A percentile compares a stretch with the other conserved stretches of the same genome.
These are phyloP conservation scores for Termitomyces sp. DNA, from an alignment of 768 basidiomycete genomes.

Conservation along the genomic window DNA sequence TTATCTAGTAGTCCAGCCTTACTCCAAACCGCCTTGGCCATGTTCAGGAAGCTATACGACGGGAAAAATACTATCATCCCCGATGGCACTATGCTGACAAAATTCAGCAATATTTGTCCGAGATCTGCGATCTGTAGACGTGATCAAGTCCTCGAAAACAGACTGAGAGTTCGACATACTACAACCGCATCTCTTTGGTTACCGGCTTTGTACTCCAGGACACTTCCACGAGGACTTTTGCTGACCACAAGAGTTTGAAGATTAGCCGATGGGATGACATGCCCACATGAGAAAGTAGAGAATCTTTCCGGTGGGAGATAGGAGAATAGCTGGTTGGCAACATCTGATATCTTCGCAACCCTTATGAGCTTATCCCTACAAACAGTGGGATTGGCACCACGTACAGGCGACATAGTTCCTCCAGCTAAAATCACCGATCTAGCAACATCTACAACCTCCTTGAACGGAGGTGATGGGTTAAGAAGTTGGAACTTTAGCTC, in stretches of 20 bases:
- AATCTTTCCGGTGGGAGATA: constrained; percentile 54
- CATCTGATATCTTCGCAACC: constrained; percentile 70
- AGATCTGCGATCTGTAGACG: constrained; percentile 64
- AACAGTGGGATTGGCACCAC: constrained; percentile 8
- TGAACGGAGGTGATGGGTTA: constrained; percentile 85
- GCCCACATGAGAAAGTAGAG: constrained; percentile 84
- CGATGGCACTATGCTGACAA: constrained; percentile 69
- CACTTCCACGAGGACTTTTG: constrained; percentile 68
- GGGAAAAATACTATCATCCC: constrained; percentile 95
- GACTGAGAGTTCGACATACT: constrained; percentile 34
- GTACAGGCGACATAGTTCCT: constrained; percentile 97
- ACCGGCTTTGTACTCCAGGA: constrained; percentile 77
- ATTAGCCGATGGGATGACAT: constrained; percentile 81
- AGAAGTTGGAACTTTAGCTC: constrained; percentile 88
- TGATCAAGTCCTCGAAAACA: not conserved
- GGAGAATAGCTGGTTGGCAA: constrained; percentile 75
- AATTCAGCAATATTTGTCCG: constrained; percentile 79
- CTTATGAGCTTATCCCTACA: not conserved
- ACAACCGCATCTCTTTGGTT: constrained; percentile 60
- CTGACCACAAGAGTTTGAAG: constrained; percentile 70
- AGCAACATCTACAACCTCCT: constrained; percentile 76
- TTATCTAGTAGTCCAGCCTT: constrained; percentile 55
- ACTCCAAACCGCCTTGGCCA: constrained; percentile 62
- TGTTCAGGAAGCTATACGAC: constrained; percentile 78
- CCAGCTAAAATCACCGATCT: constrained; percentile 88